Evolutionary conservation across 2,329 filamentous ascomycete species (phyloP), one percentile per base, ranked within the genome.

Genomic region (Arthrobotrys megalospora): DNA sequence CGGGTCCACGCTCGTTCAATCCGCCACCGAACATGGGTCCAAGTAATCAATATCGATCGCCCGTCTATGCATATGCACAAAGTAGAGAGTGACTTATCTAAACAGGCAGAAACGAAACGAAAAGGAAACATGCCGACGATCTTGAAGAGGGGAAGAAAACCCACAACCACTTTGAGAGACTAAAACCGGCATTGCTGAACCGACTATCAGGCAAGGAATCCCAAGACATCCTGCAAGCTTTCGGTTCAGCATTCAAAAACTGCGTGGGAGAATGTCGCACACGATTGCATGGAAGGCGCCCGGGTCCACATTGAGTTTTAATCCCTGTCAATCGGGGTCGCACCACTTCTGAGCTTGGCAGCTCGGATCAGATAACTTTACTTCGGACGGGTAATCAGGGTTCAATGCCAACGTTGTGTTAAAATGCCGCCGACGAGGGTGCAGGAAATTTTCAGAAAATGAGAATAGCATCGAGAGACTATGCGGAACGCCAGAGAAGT

Each of bases 301-400:
- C 52, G 52, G 52, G 21, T n/a, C 75, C 67, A 72, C 75, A 72
- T 60, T 72, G 28, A 34, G 32, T 77, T 68, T 47, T 50, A n/a
- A 68, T 64, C 75, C 73, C 52, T 78, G 75, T 50, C 24, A 43
- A 60, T 47, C 41, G 52, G 62, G 60, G 68, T 72, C 62, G 62
- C 52, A 71, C 75, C 62, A 72, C 75, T 58, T 67, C 67, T 72
- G 16, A 55, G 41, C 75, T 78, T 78, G 75, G 75, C 75, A 72
- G 75, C 36, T 72, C 75, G 75, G 75, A 78, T 78, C 75, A 72
- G 75, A 78, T 78, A 78, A 78, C 75, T 72, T 78, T 78, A 68
- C 60, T 78, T 68, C 38, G n/a, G 28, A 12, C 41, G 19, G 45
- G 55, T 72, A 28, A 50, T 66, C 60, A 50, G 47, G 65, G n/a